Conservation (phyloP, 1,139 yeast genomes). For the Yamadazyma sp. region DNA sequence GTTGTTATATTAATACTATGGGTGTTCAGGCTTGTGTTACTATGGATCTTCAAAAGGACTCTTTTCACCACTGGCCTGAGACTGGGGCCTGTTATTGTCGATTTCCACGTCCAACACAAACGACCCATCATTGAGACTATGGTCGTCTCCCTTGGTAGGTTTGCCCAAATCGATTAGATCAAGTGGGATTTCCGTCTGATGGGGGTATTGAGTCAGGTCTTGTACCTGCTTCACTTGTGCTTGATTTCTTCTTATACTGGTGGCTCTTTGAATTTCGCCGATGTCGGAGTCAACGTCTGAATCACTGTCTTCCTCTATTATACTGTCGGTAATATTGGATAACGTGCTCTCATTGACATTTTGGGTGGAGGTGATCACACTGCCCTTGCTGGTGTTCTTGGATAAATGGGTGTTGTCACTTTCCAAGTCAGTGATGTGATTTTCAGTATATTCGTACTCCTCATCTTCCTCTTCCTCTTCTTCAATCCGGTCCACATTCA, state of each 20-base stretch:
- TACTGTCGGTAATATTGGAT: slow-evolving; percentile 11
- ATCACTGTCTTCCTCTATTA: slow-evolving; percentile 28
- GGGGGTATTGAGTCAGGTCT: slow-evolving; percentile 1
- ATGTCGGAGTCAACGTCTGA: slow-evolving; percentile 50
- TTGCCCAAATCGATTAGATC: slow-evolving; percentile 17
- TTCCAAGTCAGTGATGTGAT: background rate
- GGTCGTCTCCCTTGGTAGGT: slow-evolving; percentile 11
- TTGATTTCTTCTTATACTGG: slow-evolving; percentile 30
- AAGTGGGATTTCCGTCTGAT: slow-evolving; percentile 13
- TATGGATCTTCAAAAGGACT: slow-evolving; percentile 35
- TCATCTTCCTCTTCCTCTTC: slow-evolving; percentile 50
- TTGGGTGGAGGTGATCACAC: slow-evolving; percentile 13
- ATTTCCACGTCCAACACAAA: slow-evolving; percentile 39
- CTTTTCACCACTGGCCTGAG: slow-evolving; percentile 21
- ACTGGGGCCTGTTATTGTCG: slow-evolving; percentile 21
- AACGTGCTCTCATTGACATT: slow-evolving; percentile 16
- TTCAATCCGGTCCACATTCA: slow-evolving; percentile 53
- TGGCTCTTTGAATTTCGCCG: slow-evolving; percentile 47
- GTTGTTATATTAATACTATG: too few species aligned
- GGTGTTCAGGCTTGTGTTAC: too few species aligned
- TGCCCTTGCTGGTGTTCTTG: slow-evolving; percentile 7
- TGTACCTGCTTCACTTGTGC: slow-evolving; percentile 9
- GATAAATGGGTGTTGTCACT: background rate
- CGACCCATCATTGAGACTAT: slow-evolving; percentile 24
- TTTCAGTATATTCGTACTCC: slow-evolving; percentile 10